Percentiles rank a stretch among this genome's conserved stretches.
These are phyloP conservation scores for Euphorbia celastroides DNA, from an alignment of 441 rosid species.

Conservation along the genomic window DNA sequence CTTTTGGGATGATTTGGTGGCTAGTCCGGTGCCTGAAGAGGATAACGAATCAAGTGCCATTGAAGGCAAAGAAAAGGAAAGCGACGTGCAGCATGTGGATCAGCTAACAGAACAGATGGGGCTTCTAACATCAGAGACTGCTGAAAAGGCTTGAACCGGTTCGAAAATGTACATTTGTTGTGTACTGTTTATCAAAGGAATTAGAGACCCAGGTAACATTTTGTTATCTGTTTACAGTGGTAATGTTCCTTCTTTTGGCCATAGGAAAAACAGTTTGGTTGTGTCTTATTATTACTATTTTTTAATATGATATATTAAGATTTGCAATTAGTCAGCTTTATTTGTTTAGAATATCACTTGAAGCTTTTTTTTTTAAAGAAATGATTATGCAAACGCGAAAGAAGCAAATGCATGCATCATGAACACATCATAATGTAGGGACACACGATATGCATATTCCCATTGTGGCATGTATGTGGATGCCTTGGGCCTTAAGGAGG, in stretches of 20 bases:
- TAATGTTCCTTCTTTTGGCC: constrained; percentile 13
- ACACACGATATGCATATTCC: not conserved
- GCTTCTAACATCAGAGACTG: constrained; percentile 53
- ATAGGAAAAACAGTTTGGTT: constrained; percentile 14
- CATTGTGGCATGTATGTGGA: not conserved
- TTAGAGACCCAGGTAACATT: constrained; percentile 1
- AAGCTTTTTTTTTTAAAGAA: too few species aligned
- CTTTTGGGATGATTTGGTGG: constrained; percentile 54
- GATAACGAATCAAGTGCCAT: constrained; percentile 47
- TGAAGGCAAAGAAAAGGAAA: constrained; percentile 29
- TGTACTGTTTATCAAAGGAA: constrained; percentile 4
- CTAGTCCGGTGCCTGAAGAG: constrained; percentile 51
- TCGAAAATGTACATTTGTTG: constrained; percentile 17
- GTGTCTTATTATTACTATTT: not conserved
- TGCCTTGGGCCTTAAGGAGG: not conserved
- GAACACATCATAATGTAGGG: not conserved
- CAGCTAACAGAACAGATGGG: constrained; percentile 78
- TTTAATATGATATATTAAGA: not conserved
- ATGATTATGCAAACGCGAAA: not conserved
- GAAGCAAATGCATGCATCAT: not conserved
- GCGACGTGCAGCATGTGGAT: constrained; percentile 46
- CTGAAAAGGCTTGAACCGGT: constrained; percentile 25
- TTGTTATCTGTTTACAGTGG: not conserved
- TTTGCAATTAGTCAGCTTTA: too few species aligned
- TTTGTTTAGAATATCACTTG: not conserved